Conservation (phyloP, 2,329 filamentous ascomycete species). For the Dactylellina leptospora region DNA sequence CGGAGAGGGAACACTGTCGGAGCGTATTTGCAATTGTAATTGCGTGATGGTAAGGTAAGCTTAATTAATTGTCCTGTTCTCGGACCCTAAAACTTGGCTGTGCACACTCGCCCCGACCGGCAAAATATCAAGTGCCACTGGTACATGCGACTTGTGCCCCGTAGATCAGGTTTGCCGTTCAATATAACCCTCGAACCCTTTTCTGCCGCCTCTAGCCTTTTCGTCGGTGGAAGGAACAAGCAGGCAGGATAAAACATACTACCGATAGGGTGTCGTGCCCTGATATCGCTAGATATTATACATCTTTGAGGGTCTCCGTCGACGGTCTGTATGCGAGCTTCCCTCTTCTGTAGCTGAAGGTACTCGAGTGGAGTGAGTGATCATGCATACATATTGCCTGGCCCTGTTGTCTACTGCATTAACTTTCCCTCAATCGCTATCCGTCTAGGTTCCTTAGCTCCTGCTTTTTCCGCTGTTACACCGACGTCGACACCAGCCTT, state of each 20-base stretch:
- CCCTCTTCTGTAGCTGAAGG: no score
- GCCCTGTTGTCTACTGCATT: no score
- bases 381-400: no score
- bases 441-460: background rate
- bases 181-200: constrained; percentile 1
- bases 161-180: background rate
- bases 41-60: constrained; percentile 27
- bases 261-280: constrained; percentile 40
- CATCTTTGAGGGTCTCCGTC: no score
- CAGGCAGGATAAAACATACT: no score
- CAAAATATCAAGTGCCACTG: constrained; percentile 32
- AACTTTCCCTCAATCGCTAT: no score
- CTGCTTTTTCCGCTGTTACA: background rate
- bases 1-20: no score
- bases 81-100: background rate
- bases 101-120: constrained; percentile 4
- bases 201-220: constrained; percentile 17
- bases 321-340: no score
- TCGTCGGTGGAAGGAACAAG: constrained; percentile 23
- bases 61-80: background rate
- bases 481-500: background rate
- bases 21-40: constrained; percentile 34
- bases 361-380: no score
- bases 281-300: constrained; percentile 42
- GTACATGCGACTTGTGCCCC: constrained; percentile 1